Evolutionary conservation across 1,139 yeast species (phyloP).

Genomic region (Kluyveromyces sp.): DNA sequence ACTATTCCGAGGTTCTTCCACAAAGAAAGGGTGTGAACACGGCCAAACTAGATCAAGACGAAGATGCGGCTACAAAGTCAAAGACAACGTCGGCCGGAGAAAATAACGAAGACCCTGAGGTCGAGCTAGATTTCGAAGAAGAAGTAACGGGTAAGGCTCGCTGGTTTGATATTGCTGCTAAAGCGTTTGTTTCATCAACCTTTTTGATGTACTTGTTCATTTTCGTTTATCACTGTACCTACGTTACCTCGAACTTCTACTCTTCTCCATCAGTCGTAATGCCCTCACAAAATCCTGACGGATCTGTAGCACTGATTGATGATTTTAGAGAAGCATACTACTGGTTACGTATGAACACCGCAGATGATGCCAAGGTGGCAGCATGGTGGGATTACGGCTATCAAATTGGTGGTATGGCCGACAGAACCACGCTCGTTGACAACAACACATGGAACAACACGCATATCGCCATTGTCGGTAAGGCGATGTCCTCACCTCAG

Average conservation of each 20-base stretch:
- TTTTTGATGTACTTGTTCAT: constrained; percentile 68
- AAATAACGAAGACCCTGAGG: constrained; percentile 13
- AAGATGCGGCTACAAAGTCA: constrained; percentile 8
- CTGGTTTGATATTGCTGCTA: constrained; percentile 37
- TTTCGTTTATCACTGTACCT: constrained; percentile 92
- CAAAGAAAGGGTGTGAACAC: constrained; percentile 10
- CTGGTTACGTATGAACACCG: constrained; percentile 97
- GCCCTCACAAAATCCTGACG: constrained; percentile 76
- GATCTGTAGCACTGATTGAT: constrained; percentile 78
- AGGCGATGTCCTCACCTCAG: constrained; percentile 90
- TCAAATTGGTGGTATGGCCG: constrained; percentile 99
- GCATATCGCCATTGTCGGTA: constrained; percentile 99
- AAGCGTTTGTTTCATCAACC: constrained; percentile 57
- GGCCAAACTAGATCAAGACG: constrained; percentile 4
- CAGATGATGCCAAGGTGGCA: constrained; percentile 92
- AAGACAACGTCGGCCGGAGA: background rate
- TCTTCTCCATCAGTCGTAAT: constrained; percentile 97
- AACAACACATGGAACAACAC: constrained; percentile 99
- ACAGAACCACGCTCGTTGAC: constrained; percentile 95
- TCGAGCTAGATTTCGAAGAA: constrained; percentile 11
- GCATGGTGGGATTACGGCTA: constrained; percentile 99
- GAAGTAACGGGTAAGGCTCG: constrained; percentile 11
- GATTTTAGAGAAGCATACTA: constrained; percentile 98
- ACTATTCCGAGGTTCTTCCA: constrained; percentile 45
- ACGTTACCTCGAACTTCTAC: constrained; percentile 95